A percentile compares a stretch with the other conserved stretches of the same genome.
phyloP scores from a whole-genome alignment of 2,329 filamentous ascomycete species.

The Epicoccum nigrum region DNA sequence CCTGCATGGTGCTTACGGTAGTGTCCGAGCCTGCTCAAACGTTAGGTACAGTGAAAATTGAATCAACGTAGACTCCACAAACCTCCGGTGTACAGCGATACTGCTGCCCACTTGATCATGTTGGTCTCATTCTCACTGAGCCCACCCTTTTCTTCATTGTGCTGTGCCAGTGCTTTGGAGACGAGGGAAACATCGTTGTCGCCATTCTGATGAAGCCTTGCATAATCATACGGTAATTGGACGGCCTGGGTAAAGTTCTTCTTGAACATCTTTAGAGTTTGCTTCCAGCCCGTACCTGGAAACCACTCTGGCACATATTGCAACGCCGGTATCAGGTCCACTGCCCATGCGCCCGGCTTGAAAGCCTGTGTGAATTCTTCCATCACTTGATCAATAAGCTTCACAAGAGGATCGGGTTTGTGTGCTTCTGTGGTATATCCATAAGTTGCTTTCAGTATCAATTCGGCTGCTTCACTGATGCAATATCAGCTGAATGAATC shows the following conservation, averaged over 20 bases:
- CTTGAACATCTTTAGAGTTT: slow-evolving; percentile 26
- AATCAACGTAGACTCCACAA: not conserved
- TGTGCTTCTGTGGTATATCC: slow-evolving; percentile 54
- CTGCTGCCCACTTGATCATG: slow-evolving; percentile 49
- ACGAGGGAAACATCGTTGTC: slow-evolving; percentile 46
- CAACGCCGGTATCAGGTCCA: slow-evolving; percentile 54
- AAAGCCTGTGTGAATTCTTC: slow-evolving; percentile 49
- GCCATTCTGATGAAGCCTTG: slow-evolving; percentile 40
- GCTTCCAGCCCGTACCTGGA: slow-evolving; percentile 48
- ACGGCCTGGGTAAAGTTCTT: slow-evolving; percentile 25
- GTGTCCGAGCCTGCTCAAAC: slow-evolving; percentile 43
- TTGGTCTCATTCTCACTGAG: slow-evolving; percentile 35
- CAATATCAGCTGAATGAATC: not conserved
- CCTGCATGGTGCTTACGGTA: slow-evolving; percentile 50
- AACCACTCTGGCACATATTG: slow-evolving; percentile 54
- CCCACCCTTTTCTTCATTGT: slow-evolving; percentile 27
- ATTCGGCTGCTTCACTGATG: slow-evolving; percentile 29
- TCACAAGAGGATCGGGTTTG: slow-evolving; percentile 52
- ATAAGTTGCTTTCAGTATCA: slow-evolving; percentile 39
- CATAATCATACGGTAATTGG: slow-evolving; percentile 51
- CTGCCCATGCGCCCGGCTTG: slow-evolving; percentile 53
- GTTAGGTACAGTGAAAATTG: not conserved
- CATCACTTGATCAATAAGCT: slow-evolving; percentile 50
- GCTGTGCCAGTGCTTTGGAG: slow-evolving; percentile 34
- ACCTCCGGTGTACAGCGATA: slow-evolving; percentile 51